Base-by-base conservation (phyloP, 768 basidiomycete species). In the Glaciozyma martinii region DNA sequence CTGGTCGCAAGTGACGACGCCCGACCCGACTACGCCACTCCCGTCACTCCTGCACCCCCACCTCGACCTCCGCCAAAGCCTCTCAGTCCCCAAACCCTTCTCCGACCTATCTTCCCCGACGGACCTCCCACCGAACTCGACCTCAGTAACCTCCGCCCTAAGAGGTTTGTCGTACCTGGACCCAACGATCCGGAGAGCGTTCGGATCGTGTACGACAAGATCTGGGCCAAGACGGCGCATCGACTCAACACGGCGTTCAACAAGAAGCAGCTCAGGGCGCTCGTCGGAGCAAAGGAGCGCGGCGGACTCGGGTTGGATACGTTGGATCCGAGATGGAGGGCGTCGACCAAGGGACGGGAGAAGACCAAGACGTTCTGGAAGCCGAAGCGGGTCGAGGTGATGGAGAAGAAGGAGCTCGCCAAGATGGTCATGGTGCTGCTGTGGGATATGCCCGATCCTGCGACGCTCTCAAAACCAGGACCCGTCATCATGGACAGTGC, bases 371-470 rank as follows among this genome's bases (percentile, higher is more conserved):
- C 62, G 46, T 58, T 3, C 7, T 66, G 65, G 68, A 64, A 56
- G 44, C 25, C 30, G 30, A 70, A 66, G 60, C 16, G 43, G 42
- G 8, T 66, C 23, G 62, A 64, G 12, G 63, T 62, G 60, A 62
- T 66, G 68, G 52, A 27, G 32, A 70, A 70, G 58, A 29, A 43
- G 21, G 65, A 70, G 54, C 50, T 70, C 23, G 32, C 56, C 12
- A 46, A 59, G 12, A 44, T 62, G 25, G 59, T 66, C 15, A 19
- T 70, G 60, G 43, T 66, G 9, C 29, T 56, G 44, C n/a, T 63
- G n/a, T 66, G 42, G 25, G 54, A 55, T 37, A 61, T 70, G 65
- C 47, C 54, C 9, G 46, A 70, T 32, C 68, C 68, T 2, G 50
- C 43, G 3, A 66, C 50, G 42, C 7, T 65, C 5, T 50, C 68